A percentile compares a stretch with the other conserved stretches of the same genome.
phyloP scores from a whole-genome alignment of 2,329 filamentous ascomycete genomes.

The Penicillium verrucosum region DNA sequence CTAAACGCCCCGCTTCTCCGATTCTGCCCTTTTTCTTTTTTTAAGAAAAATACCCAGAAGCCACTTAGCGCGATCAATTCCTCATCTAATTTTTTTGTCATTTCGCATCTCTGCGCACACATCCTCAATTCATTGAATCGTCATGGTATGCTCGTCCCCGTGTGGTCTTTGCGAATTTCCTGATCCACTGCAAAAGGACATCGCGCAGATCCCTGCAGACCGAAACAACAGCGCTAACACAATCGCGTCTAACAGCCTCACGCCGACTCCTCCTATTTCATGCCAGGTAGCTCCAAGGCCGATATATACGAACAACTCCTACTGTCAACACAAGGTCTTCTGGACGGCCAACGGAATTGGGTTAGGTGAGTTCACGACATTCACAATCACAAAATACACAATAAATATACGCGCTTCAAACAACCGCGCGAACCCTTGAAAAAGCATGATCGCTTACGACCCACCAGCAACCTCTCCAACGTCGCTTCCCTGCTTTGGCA shows the following conservation, averaged over 20 bases:
- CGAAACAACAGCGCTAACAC: background rate
- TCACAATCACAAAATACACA: background rate
- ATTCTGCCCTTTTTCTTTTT: background rate
- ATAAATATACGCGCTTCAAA: background rate
- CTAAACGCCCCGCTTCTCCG: background rate
- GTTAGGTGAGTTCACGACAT: conserved; percentile 31
- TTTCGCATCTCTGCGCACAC: background rate
- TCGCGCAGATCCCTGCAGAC: background rate
- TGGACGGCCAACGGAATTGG: conserved; percentile 47
- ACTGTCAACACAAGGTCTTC: conserved; percentile 37
- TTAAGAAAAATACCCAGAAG: background rate
- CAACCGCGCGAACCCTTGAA: background rate
- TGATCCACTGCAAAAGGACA: background rate
- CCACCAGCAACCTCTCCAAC: conserved; percentile 45
- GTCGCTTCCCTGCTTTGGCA: conserved; percentile 50
- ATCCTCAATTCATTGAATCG: background rate
- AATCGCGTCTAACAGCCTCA: conserved; percentile 38
- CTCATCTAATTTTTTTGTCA: background rate
- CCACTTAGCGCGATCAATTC: background rate
- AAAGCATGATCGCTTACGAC: conserved; percentile 2
- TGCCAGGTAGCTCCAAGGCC: conserved; percentile 36
- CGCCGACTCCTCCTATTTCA: conserved; percentile 48
- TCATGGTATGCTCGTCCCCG: conserved; percentile 1
- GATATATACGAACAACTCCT: conserved; percentile 45
- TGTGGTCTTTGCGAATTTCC: background rate